phyloP scores from a whole-genome alignment of 495 filamentous ascomycete genomes.

The Lindgomyces ingoldianus region DNA sequence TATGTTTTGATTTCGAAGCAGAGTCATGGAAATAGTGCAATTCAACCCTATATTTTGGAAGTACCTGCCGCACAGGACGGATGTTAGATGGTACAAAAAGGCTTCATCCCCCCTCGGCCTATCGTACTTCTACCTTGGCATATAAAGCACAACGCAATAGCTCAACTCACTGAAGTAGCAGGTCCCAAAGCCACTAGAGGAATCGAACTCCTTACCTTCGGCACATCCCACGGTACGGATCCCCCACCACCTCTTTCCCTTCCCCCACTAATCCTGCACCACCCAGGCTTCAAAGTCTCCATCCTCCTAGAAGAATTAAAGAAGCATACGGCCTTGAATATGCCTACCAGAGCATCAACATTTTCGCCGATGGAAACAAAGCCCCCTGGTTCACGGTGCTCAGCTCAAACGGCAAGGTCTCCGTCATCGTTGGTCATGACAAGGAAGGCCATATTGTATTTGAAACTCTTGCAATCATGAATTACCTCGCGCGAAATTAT shows the following conservation, averaged over 20 bases:
- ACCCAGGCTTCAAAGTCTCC: conserved; percentile 5
- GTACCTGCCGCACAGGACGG: too few species aligned
- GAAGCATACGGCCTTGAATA: background rate
- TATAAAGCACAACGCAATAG: too few species aligned
- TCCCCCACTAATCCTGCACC: background rate
- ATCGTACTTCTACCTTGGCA: too few species aligned
- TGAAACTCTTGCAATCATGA: conserved; percentile 4
- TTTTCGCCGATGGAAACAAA: conserved; percentile 4
- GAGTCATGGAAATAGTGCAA: too few species aligned
- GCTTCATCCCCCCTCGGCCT: too few species aligned
- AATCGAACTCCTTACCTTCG: conserved; percentile 8
- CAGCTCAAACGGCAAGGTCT: conserved; percentile 9
- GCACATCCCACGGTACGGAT: conserved; percentile 1
- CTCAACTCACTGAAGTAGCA: background rate
- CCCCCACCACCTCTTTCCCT: background rate
- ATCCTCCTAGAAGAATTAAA: conserved; percentile 15
- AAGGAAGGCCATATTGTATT: background rate
- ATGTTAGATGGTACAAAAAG: too few species aligned
- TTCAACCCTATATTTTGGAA: too few species aligned
- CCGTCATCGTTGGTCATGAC: conserved; percentile 15
- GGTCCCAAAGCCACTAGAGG: background rate
- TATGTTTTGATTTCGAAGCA: too few species aligned
- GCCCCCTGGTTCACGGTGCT: background rate
- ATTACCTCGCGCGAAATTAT: conserved; percentile 4
- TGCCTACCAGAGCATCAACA: background rate